Evolutionary conservation across 2,329 filamentous ascomycete species (phyloP).

Genomic region (Sporothrix brasiliensis): DNA sequence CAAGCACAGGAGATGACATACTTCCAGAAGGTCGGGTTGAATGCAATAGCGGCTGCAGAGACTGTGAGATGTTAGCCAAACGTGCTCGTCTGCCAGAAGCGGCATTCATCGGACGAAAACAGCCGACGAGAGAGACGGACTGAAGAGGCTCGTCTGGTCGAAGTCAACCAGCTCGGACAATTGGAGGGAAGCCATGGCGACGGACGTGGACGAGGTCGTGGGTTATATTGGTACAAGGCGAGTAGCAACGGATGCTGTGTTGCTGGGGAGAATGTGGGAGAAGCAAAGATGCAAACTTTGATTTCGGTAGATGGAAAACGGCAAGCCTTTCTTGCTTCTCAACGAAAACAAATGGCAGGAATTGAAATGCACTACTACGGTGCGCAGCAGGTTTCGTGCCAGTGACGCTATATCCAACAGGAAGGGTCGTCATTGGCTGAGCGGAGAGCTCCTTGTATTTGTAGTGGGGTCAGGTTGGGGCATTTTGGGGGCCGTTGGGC

Average conservation of each 20-base stretch:
- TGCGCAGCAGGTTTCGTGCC: background rate
- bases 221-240: background rate
- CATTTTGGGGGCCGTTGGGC: constrained; percentile 15
- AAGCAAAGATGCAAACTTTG: background rate
- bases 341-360: constrained; percentile 27
- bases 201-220: background rate
- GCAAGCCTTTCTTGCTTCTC: constrained; percentile 23
- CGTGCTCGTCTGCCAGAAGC: background rate
- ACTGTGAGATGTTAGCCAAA: constrained; percentile 55
- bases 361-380: constrained; percentile 14
- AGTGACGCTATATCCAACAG: constrained; percentile 22
- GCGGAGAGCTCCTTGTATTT: background rate
- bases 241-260: background rate
- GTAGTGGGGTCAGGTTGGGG: constrained; percentile 18
- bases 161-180: constrained; percentile 59
- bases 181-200: constrained; percentile 29
- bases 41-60: constrained; percentile 77
- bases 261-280: background rate
- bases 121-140: constrained; percentile 51
- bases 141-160: constrained; percentile 64
- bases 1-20: constrained; percentile 52
- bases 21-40: constrained; percentile 99
- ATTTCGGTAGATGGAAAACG: background rate
- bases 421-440: constrained; percentile 24
- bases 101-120: background rate